Evolutionary conservation across 2,329 filamentous ascomycete species (phyloP).

Genomic region (Plectosphaerella cucumerina): DNA sequence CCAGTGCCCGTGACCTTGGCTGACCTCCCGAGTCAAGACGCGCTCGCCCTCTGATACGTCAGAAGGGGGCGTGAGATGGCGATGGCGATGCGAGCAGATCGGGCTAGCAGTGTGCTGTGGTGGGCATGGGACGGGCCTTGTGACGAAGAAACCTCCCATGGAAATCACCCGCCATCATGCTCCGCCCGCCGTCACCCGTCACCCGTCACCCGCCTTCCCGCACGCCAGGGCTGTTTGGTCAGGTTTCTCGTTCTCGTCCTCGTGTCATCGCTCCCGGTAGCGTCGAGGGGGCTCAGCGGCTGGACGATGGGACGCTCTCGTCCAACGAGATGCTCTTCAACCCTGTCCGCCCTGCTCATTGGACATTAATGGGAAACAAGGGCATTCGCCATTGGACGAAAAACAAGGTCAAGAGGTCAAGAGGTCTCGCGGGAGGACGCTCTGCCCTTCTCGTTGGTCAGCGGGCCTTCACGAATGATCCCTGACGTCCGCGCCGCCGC

Average conservation of each 20-base stretch:
- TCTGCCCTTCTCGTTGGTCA: constrained; percentile 41
- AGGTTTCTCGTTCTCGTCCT: not conserved
- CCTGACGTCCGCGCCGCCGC: not conserved
- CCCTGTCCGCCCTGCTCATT: constrained; percentile 22
- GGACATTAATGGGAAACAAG: constrained; percentile 28
- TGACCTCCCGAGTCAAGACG: no score
- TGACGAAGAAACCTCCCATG: constrained; percentile 1
- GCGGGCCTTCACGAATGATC: constrained; percentile 14
- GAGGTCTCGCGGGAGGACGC: constrained; percentile 15
- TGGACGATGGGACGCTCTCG: constrained; percentile 4
- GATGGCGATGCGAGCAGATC: not conserved
- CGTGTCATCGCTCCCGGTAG: not conserved
- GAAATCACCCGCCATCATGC: not conserved
- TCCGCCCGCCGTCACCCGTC: not conserved
- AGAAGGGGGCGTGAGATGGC: not conserved
- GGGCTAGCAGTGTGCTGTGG: not conserved
- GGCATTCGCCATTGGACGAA: constrained; percentile 34
- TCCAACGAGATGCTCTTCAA: constrained; percentile 25
- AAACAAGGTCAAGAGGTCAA: constrained; percentile 16
- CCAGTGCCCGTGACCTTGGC: no score
- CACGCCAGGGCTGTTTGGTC: not conserved
- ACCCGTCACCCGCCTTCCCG: not conserved
- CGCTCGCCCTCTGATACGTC: no score
- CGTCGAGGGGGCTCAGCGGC: no score
- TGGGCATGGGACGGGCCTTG: constrained; percentile 1